phyloP scores from a whole-genome alignment of 805 yeast species.

The Starmerella cellae region DNA sequence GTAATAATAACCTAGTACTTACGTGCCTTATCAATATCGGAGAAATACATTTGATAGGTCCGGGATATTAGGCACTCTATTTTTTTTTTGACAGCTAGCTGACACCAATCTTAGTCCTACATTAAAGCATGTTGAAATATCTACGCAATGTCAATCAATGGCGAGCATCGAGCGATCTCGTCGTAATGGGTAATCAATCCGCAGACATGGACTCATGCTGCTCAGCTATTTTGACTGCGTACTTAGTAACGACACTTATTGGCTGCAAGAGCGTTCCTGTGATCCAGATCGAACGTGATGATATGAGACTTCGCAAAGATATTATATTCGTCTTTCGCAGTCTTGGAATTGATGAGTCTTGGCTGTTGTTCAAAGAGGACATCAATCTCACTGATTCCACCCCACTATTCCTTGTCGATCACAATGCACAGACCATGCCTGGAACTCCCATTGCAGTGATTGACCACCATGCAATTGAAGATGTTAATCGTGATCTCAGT shows the following conservation, averaged over 20 bases:
- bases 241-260: constrained; percentile 27
- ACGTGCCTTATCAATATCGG: no score
- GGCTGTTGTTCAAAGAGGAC: constrained; percentile 59
- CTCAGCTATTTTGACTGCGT: constrained; percentile 61
- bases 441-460: constrained; percentile 46
- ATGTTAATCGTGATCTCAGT: background rate
- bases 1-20: no score
- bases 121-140: constrained; percentile 10
- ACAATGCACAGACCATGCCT: constrained; percentile 28
- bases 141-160: constrained; percentile 4
- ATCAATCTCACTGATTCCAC: constrained; percentile 25
- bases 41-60: no score
- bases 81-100: background rate
- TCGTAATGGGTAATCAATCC: constrained; percentile 73
- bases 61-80: no score
- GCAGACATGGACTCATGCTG: constrained; percentile 84
- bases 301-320: constrained; percentile 59
- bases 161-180: constrained; percentile 1
- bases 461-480: constrained; percentile 59
- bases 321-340: constrained; percentile 40
- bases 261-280: constrained; percentile 45
- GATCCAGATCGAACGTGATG: constrained; percentile 55
- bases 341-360: constrained; percentile 35
- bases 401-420: constrained; percentile 61
- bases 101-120: no score